These are phyloP conservation scores for Micractinium sp. DNA, from an alignment of 139 green algal genomes.

Conservation along the genomic window DNA sequence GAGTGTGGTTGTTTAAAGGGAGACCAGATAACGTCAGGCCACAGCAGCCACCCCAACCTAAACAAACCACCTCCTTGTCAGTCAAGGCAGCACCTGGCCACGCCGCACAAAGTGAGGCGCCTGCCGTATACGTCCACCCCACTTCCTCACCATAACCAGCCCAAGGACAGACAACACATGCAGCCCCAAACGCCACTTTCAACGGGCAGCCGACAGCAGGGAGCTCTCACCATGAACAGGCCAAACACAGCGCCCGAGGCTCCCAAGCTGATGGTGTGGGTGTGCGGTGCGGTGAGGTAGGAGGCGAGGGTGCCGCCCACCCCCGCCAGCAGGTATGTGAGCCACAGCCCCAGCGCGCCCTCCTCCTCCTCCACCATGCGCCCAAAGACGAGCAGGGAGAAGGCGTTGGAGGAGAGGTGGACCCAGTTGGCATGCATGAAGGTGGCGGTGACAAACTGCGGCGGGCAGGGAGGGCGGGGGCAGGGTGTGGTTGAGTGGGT, in stretches of 20 bases:
- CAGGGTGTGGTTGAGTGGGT: neutral
- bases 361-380: constrained; percentile 66
- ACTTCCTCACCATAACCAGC: neutral
- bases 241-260: constrained; percentile 75
- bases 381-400: constrained; percentile 61
- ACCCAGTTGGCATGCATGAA: constrained; percentile 63
- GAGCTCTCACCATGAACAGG: constrained; percentile 66
- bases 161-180: neutral
- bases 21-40: no score
- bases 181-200: neutral
- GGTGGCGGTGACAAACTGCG: constrained; percentile 51
- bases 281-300: constrained; percentile 43
- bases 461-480: neutral
- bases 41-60: no score
- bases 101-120: no score
- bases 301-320: constrained; percentile 40
- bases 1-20: no score
- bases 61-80: no score
- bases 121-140: no score
- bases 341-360: constrained; percentile 50
- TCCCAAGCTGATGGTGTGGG: constrained; percentile 36
- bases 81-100: no score
- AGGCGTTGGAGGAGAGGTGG: constrained; percentile 57
- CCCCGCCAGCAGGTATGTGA: constrained; percentile 57
- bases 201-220: neutral